Evolutionary conservation across 1,284 basidiomycete genomes (phyloP), one percentile per base, ranked within the genome.

Genomic region (Rhodotorula mucilaginosa): DNA sequence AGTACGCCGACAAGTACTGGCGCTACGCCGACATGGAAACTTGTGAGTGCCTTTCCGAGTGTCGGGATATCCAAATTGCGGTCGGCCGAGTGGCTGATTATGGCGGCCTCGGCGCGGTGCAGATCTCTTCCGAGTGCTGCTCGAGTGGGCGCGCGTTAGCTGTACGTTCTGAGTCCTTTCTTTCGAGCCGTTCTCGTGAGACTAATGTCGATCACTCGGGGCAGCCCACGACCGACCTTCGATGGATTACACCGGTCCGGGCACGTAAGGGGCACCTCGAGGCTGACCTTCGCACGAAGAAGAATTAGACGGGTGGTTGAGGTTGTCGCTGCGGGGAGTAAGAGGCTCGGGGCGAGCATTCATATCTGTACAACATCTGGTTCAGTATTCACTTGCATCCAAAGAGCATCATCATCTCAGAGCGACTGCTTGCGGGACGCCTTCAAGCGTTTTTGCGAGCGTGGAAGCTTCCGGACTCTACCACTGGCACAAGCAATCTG

Each of bases 11-110:
- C 48, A 72, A 77, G 56, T 79, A 78, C 74, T 84, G 82, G 83
- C 74, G 83, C 64, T 81, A 71, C 71, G 75, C 79, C 34, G 83
- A 84, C 76, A 83, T 84, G 83, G 81, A 82, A 70, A 80, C 81
- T 49, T 83, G 78, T 78, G 77, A 75, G 77, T 68, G 65, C 12
- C 7, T 7, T 0, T 5, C 13, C 26, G 26, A 26, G 26, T 26
- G 26, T 26, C 26, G 26, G 26, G 34, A 31, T 2, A 18, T 15
- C 18, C 29, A 13, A 26, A 18, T 3, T 10, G 13, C 16, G 39
- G 34, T 26, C 5, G 19, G 54, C 29, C 3, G 18, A 2, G 18
- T 1, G 15, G 1, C 23, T 46, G 13, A 8, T 23, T 15, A 44
- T 10, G 39, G 12, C 12, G 39, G 39, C 10, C 10, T 44, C 3